A percentile compares a stretch with the other conserved stretches of the same genome.
Conservation (phyloP, 2,329 filamentous ascomycete genomes). For the Curvularia spicifera region DNA sequence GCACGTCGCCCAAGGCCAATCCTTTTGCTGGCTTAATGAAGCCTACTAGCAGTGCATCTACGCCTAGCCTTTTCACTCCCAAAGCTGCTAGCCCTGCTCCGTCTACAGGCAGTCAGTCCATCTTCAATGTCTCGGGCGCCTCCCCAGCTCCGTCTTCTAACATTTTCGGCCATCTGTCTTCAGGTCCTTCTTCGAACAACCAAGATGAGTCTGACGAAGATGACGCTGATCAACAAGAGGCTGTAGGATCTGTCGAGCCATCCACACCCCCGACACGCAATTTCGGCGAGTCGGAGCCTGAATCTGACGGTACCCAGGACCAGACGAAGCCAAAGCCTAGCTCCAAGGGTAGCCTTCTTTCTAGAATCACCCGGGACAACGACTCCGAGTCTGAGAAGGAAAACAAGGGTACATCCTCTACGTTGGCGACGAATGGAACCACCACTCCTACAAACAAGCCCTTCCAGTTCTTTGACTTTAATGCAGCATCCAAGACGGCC, state of each 20-base stretch:
- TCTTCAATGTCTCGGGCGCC: conserved; percentile 38
- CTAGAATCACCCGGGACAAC: conserved; percentile 37
- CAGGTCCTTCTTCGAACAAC: conserved; percentile 39
- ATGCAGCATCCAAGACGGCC: conserved; percentile 36
- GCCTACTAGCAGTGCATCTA: conserved; percentile 32
- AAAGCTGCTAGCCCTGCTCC: conserved; percentile 39
- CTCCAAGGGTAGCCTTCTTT: conserved; percentile 31
- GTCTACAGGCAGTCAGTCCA: conserved; percentile 41
- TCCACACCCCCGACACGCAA: conserved; percentile 35
- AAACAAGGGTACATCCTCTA: conserved; percentile 19
- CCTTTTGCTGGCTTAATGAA: conserved; percentile 30
- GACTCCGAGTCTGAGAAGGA: conserved; percentile 36
- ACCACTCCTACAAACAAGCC: conserved; percentile 37
- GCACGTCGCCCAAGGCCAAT: conserved; percentile 19
- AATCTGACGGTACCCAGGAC: conserved; percentile 34
- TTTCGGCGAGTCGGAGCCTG: conserved; percentile 31
- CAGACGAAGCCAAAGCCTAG: conserved; percentile 27
- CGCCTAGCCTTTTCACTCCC: conserved; percentile 33
- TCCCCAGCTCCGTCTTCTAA: conserved; percentile 34
- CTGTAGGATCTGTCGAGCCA: conserved; percentile 22
- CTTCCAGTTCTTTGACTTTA: conserved; percentile 41
- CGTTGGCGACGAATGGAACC: conserved; percentile 33
- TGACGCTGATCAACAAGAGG: conserved; percentile 22
- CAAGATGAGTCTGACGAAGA: conserved; percentile 43
- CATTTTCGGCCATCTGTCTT: conserved; percentile 46